Conservation (phyloP, 495 filamentous ascomycete genomes). For the Viridothelium virens region DNA sequence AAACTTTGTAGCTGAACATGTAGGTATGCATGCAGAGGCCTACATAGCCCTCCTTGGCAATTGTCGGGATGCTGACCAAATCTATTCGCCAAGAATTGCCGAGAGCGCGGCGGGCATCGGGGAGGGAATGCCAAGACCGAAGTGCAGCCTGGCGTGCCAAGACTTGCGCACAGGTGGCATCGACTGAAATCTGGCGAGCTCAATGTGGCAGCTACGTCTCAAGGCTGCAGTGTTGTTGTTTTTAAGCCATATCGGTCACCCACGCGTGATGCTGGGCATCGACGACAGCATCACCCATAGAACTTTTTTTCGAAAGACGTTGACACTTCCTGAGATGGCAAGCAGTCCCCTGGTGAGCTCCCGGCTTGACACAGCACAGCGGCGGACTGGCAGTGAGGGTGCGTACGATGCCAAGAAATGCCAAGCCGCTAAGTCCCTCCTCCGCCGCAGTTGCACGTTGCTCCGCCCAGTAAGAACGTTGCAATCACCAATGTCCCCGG, state of each 20-base stretch:
- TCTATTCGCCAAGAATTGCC: neutral
- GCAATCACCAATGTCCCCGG: neutral
- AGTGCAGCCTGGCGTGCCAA: neutral
- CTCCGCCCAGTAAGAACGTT: constrained; percentile 3
- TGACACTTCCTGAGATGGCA: neutral
- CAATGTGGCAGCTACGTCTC: neutral
- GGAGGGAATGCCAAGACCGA: neutral
- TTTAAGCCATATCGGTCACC: neutral
- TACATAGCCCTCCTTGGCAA: neutral
- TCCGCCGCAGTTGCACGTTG: neutral
- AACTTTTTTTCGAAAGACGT: neutral
- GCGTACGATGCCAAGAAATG: neutral
- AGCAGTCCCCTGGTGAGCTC: neutral
- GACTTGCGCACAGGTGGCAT: neutral
- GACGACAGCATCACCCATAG: neutral
- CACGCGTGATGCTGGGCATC: neutral
- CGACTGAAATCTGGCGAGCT: neutral
- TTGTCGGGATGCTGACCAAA: neutral
- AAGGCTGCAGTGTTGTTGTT: neutral
- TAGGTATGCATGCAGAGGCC: too few species aligned
- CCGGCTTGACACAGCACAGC: neutral
- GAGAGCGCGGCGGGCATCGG: neutral
- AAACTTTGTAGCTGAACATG: too few species aligned
- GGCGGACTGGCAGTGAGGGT: neutral
- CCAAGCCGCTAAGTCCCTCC: constrained; percentile 3